phyloP scores from a whole-genome alignment of 2,329 filamentous ascomycete species.

The Phaeoacremonium minimum region DNA sequence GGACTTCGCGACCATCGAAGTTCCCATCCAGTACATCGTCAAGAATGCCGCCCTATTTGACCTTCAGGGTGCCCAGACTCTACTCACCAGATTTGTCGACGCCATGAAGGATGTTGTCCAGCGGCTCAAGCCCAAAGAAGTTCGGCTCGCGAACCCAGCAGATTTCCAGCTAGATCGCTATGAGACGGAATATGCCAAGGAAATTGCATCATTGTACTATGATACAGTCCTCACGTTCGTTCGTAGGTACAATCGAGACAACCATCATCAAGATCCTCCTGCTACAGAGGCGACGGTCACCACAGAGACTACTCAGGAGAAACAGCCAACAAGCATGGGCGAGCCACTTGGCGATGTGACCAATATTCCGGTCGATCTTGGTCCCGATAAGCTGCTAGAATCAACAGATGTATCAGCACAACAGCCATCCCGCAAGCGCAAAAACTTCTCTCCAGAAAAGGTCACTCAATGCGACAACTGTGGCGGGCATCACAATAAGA shows the following conservation, averaged over 20 bases:
- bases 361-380: no score
- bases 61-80: background rate
- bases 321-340: no score
- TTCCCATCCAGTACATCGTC: background rate
- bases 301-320: no score
- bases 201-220: background rate
- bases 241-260: no score
- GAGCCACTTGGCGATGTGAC: no score
- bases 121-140: background rate
- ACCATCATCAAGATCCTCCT: no score
- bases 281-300: no score
- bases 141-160: background rate
- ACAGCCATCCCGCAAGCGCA: background rate
- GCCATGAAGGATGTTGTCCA: background rate
- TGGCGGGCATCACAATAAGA: background rate
- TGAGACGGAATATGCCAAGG: background rate
- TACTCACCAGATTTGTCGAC: background rate
- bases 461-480: background rate
- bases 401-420: no score
- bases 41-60: background rate
- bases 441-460: background rate
- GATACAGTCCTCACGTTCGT: no score
- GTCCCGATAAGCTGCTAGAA: no score
- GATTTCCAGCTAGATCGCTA: background rate
- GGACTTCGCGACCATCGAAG: background rate